phyloP scores from a whole-genome alignment of 106 monocot genomes.

The Apostasia shenzhenica region DNA sequence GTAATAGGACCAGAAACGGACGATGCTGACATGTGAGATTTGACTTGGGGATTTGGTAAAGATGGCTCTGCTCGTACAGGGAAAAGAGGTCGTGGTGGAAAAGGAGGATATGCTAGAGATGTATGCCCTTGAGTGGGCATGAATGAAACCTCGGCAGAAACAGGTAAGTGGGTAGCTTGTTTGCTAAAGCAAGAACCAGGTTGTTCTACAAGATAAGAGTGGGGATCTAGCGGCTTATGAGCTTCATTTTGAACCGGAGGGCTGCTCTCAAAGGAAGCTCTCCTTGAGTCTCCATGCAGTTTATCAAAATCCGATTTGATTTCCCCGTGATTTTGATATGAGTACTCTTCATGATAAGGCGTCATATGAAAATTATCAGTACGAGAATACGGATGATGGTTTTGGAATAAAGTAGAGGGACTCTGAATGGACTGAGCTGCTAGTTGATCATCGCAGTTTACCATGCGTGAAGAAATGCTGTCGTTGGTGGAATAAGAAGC shows the following conservation, averaged over 20 bases:
- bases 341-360: background rate
- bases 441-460: constrained; percentile 13
- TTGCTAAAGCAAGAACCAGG: background rate
- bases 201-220: constrained; percentile 1
- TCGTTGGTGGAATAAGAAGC: constrained; percentile 1
- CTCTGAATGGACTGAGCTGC: constrained; percentile 9
- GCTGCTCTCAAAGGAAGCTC: constrained; percentile 7
- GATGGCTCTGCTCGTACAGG: constrained; percentile 20
- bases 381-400: constrained; percentile 16
- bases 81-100: constrained; percentile 22
- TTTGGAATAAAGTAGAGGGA: constrained; percentile 10
- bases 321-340: constrained; percentile 1
- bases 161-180: background rate
- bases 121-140: constrained; percentile 5
- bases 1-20: constrained; percentile 9
- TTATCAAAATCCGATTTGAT: constrained; percentile 10
- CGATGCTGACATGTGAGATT: constrained; percentile 4
- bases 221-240: background rate
- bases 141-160: background rate
- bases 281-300: background rate
- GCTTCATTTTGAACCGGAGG: constrained; percentile 3
- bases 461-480: background rate
- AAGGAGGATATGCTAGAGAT: constrained; percentile 14
- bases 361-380: background rate
- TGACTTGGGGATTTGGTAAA: constrained; percentile 9